Percentiles rank a stretch among this genome's conserved stretches.
Conservation (phyloP, 192 early-diverging fungal species). For the Entomortierella parvispora region DNA sequence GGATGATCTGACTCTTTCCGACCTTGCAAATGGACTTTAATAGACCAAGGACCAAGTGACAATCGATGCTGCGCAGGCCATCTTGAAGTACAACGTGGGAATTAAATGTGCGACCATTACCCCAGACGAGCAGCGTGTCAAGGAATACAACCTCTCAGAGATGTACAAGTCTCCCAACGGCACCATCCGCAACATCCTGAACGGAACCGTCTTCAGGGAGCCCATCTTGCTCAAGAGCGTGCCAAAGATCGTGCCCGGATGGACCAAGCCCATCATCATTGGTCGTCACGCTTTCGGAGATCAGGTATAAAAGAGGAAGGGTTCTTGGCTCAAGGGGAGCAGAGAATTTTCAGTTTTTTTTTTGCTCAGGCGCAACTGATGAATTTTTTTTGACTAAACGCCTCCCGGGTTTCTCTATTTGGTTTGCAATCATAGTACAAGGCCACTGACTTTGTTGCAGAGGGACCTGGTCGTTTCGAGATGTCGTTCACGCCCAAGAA, state of each 20-base stretch:
- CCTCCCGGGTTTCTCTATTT: background rate
- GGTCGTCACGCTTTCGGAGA: conserved; percentile 98
- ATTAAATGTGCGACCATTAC: conserved; percentile 99
- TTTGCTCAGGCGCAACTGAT: no score
- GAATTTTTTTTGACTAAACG: background rate
- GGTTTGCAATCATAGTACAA: conserved; percentile 73
- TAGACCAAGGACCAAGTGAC: conserved; percentile 81
- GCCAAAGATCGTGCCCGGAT: conserved; percentile 91
- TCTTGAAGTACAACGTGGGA: conserved; percentile 96
- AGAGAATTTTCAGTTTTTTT: no score
- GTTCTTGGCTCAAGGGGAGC: no score
- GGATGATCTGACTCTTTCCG: no score
- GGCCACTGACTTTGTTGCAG: conserved; percentile 94
- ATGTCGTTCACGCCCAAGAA: conserved; percentile 90
- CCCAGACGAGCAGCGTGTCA: conserved; percentile 94
- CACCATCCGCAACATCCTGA: conserved; percentile 95
- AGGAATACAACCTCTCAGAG: conserved; percentile 94
- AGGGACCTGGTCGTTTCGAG: conserved; percentile 90
- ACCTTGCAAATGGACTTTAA: no score
- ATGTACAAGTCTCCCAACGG: conserved; percentile 99
- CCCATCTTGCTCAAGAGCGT: conserved; percentile 95
- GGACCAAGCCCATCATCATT: conserved; percentile 95
- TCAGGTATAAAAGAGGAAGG: conserved; percentile 60
- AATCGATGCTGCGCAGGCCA: conserved; percentile 93
- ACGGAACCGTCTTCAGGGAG: conserved; percentile 97